Evolutionary conservation across 257 asterid species (phyloP), one percentile per base, ranked within the genome.

Genomic region (Sherardia arvensis): DNA sequence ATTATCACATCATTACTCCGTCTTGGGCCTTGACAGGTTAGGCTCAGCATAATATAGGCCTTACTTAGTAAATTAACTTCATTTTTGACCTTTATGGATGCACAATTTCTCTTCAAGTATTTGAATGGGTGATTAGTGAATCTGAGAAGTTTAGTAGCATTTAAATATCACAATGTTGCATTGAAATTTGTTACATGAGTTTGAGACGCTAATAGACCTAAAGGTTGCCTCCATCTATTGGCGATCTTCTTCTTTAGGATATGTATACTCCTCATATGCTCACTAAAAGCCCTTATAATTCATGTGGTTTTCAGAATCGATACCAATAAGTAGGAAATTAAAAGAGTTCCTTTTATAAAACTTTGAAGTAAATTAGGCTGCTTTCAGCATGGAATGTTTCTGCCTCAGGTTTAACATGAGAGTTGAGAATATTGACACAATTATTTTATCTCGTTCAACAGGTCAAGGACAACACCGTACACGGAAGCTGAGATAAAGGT

Each of bases 1-100:
- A 0, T 73, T 92, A 67, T 92, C 96, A 3, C 94, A 85, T 66
- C 95, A 92, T 76, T 92, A 92, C 76, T 78, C 87, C 17, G 83
- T 92, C 65, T 84, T 89, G 79, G 99, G 99, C 73, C 99, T 92
- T 70, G 95, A 89, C 84, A 85, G 99, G 99, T 92, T 12, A 70
- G 15, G 5, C 45, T 56, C 22, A 11, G 14, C 17, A 18, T 22
- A 20, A 3, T 48, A 28, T 28, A 22, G 22, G 28, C 29, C 26
- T 28, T 25, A 7, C 20, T 63, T 53, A 8, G n/a, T 26, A n/a
- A 47, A 63, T 8, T 2, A 11, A 63, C 28, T 63, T 30, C 4
- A 18, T 30, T n/a, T 59, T 17, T 8, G 32, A 32, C 36, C 21
- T 59, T 30, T 59, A 18, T 30, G 3, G 8, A 18, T 6, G 5